Evolutionary conservation across 345 rosid species (phyloP).

Genomic region (Punica granatum): DNA sequence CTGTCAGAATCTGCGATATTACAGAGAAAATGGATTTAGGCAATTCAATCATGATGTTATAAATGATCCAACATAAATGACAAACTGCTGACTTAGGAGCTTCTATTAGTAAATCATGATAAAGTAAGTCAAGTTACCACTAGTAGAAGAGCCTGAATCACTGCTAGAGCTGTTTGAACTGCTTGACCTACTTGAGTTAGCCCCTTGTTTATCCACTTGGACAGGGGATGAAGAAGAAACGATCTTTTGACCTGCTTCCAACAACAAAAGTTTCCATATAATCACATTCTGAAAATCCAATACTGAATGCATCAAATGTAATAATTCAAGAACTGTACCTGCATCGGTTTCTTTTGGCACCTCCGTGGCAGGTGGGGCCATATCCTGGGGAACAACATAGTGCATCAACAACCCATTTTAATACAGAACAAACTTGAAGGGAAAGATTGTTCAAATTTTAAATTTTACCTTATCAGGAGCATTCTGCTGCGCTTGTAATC

Average conservation of each 20-base stretch:
- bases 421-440: conserved; percentile 1
- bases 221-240: conserved; percentile 39
- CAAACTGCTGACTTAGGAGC: not conserved
- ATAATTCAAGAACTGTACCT: conserved; percentile 29
- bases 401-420: not conserved
- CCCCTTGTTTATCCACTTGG: conserved; percentile 50
- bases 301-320: not conserved
- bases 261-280: conserved; percentile 8
- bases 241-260: conserved; percentile 45
- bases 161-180: conserved; percentile 97
- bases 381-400: conserved; percentile 35
- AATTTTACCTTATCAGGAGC: conserved; percentile 49
- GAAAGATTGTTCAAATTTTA: conserved; percentile 10
- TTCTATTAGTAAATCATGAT: not conserved
- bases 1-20: conserved; percentile 2
- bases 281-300: not conserved
- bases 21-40: not conserved
- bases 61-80: not conserved
- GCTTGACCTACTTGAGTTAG: conserved; percentile 70
- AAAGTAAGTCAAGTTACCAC: conserved; percentile 46
- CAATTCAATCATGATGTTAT: not conserved
- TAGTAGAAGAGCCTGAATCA: conserved; percentile 92
- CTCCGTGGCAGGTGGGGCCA: conserved; percentile 34
- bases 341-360: conserved; percentile 46
- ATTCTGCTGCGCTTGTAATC: conserved; percentile 57